A percentile compares a stretch with the other conserved stretches of the same genome.
These are phyloP conservation scores for Flaveria floridana DNA, from an alignment of 140 eudicot species.

Conservation along the genomic window DNA sequence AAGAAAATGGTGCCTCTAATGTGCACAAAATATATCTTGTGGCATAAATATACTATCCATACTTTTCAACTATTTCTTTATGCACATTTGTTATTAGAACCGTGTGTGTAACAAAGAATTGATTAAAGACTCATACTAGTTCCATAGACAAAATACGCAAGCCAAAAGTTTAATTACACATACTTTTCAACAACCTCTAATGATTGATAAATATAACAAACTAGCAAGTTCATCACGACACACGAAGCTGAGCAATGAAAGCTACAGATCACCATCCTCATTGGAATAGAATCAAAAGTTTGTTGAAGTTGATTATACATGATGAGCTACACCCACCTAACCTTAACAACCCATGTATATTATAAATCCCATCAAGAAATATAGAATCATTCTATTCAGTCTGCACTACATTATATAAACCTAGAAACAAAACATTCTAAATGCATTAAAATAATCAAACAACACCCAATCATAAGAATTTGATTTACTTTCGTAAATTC, in stretches of 20 bases:
- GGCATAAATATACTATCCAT: background rate
- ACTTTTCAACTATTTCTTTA: background rate
- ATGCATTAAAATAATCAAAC: conserved; percentile 5
- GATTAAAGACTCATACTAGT: conserved; percentile 5
- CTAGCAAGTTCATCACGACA: background rate
- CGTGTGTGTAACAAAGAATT: background rate
- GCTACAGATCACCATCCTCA: conserved; percentile 24
- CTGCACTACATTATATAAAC: background rate
- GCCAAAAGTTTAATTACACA: background rate
- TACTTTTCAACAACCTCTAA: conserved; percentile 10
- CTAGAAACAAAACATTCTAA: background rate
- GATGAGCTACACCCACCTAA: conserved; percentile 23
- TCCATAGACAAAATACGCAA: background rate
- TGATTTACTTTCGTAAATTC: conserved; percentile 9
- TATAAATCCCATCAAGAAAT: conserved; percentile 1
- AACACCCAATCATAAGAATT: background rate
- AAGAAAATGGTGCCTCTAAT: background rate
- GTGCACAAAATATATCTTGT: background rate
- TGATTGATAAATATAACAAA: background rate
- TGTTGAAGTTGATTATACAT: conserved; percentile 11
- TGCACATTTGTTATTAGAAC: background rate
- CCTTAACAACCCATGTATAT: conserved; percentile 8
- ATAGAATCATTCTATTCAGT: background rate
- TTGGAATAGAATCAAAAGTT: conserved; percentile 7
- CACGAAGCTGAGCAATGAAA: conserved; percentile 18